phyloP scores from a whole-genome alignment of 2,329 filamentous ascomycete species.

The Hymenotorrendiella dingleyae region DNA sequence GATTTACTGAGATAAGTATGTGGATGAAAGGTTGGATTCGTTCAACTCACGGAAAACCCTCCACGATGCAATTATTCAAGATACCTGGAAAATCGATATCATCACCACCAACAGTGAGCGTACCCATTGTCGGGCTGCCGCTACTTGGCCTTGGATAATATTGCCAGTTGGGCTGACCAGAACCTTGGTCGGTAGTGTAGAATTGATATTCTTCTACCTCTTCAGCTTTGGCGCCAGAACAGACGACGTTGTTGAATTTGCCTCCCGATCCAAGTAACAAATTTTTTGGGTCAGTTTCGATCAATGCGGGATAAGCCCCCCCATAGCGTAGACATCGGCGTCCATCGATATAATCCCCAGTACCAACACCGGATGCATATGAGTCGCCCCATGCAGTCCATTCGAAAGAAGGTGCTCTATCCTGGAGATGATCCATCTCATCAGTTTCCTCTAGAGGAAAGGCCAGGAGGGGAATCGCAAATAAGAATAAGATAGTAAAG shows the following conservation, averaged over 20 bases:
- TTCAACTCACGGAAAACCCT: too few relatives aligned
- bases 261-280: not conserved
- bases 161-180: slow-evolving; percentile 2
- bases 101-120: slow-evolving; percentile 5
- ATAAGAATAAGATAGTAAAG: too few relatives aligned
- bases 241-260: slow-evolving; percentile 7
- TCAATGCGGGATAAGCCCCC: slow-evolving; percentile 2
- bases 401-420: too few relatives aligned
- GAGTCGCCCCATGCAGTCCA: slow-evolving; percentile 9
- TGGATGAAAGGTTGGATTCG: too few relatives aligned
- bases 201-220: slow-evolving; percentile 7
- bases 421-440: too few relatives aligned
- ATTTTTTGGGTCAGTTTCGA: slow-evolving; percentile 2
- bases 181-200: slow-evolving; percentile 1
- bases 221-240: slow-evolving; percentile 4
- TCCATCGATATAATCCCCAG: slow-evolving; percentile 3
- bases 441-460: too few relatives aligned
- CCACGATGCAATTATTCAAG: slow-evolving; percentile 5
- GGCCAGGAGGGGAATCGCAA: too few relatives aligned
- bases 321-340: slow-evolving; percentile 7
- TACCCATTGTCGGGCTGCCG: slow-evolving; percentile 1
- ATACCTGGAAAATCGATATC: slow-evolving; percentile 9
- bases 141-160: slow-evolving; percentile 2
- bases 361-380: slow-evolving; percentile 5
- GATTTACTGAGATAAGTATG: too few relatives aligned